Evolutionary conservation across 2,329 filamentous ascomycete species (phyloP), one percentile per base, ranked within the genome.

Genomic region (Metarhizium album): DNA sequence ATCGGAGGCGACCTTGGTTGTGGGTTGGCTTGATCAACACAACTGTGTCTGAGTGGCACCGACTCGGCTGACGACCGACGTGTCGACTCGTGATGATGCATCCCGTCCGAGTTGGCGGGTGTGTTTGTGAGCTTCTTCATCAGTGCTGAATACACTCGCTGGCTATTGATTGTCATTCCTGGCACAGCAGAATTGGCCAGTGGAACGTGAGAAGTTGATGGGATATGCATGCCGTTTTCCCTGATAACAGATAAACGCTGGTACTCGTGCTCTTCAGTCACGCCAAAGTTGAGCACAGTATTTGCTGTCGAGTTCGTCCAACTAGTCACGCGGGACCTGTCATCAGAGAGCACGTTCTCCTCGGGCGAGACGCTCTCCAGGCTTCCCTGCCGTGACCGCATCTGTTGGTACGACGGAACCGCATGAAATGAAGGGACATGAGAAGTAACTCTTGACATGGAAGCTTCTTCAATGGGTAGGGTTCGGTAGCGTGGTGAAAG

Each of bases 261-360:
- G 18, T 70, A 63, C 53, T 79, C 70, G 70, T 75, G 67, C 53
- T 78, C 73, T 1, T 61, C 66, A 50, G 60, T 60, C 4, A 47
- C 52, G 18, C 52, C 66, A 43, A 73, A 52, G 62, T 67, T 79
- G 5, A 74, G 65, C 2, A 78, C 74, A 2, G 77, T 80, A 51
- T 75, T 75, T 2, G 74, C 71, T 1, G 77, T 79, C 0, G 84
- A 86, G 54, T 81, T 79, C 4, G 77, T 78, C 85, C 85, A 88
- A 62, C 84, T 89, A 2, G 84, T 87, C 47, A 87, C 79, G 22
- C 84, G 70, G n/a, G 82, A 85, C 55, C 70, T 78, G 20, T 80
- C 75, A 38, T 78, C 75, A 14, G 65, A 69, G 1, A 58, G 59
- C 47, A 65, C 66, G 40, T 62, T 65, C 35, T 63, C 64, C 5